Evolutionary conservation across 2,329 filamentous ascomycete species (phyloP).

Genomic region (Ploettnerulaceae sp.): DNA sequence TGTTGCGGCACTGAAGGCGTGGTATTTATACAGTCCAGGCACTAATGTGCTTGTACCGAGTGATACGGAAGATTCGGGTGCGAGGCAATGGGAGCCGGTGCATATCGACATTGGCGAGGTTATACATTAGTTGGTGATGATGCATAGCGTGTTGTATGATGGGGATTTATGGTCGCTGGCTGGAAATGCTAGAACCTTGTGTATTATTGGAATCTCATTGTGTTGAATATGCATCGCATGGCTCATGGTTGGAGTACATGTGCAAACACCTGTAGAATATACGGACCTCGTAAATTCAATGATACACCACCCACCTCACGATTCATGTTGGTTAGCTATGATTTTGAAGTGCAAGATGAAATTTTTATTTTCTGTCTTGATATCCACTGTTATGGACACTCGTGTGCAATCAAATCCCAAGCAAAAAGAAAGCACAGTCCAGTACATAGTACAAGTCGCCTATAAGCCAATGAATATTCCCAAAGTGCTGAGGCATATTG

Average conservation of each 20-base stretch:
- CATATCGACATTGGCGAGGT: constrained; percentile 55
- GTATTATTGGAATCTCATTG: constrained; percentile 26
- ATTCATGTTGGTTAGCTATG: too few species aligned
- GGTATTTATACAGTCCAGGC: constrained; percentile 88
- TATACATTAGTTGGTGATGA: constrained; percentile 6
- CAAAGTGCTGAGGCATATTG: too few species aligned
- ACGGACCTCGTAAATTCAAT: constrained; percentile 25
- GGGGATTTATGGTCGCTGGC: constrained; percentile 1
- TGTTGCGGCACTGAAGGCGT: constrained; percentile 81
- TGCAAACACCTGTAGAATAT: constrained; percentile 30
- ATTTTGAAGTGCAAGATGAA: neutral
- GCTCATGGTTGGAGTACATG: constrained; percentile 22
- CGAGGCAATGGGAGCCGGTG: constrained; percentile 46
- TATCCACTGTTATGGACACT: constrained; percentile 1
- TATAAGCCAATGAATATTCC: neutral
- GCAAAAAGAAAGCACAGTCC: neutral
- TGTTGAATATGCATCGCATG: constrained; percentile 21
- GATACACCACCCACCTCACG: constrained; percentile 17
- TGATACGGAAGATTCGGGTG: constrained; percentile 38
- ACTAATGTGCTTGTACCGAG: constrained; percentile 42
- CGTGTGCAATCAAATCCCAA: constrained; percentile 1
- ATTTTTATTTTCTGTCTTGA: neutral
- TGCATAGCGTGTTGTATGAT: constrained; percentile 16
- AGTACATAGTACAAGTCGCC: constrained; percentile 5
- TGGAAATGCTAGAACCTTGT: constrained; percentile 7